Evolutionary conservation across 805 yeast genomes (phyloP), one percentile per base, ranked within the genome.

Genomic region (Metahyphopichia silvanorum): DNA sequence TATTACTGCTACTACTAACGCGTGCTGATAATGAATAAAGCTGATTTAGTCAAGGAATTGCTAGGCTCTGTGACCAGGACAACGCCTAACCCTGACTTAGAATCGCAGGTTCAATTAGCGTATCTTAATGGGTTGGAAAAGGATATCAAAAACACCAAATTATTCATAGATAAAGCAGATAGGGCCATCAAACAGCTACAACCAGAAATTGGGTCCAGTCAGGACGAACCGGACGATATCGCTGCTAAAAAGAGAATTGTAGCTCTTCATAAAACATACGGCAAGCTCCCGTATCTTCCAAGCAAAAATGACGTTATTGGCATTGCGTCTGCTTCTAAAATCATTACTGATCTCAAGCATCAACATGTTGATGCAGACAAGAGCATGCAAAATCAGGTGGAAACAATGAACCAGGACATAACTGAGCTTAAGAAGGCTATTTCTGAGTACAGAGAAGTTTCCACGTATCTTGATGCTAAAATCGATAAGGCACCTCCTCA

Each of bases 231-330:
- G 6, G 14, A 27, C 2, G n/a, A n/a, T n/a, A n/a, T n/a, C n/a
- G n/a, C n/a, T n/a, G 14, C 23, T 16, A 42, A 44, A 26, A 32
- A 33, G 18, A 33, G 40, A 10, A 37, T 52, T 4, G 34, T 48
- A 20, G 60, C 59, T 4, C 35, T 48, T 12, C 34, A 37, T 20
- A 44, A 43, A 6, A 25, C 49, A 8, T 50, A 43, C 28, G 33
- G 35, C 5, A 47, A 38, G 16, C 31, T 60, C 2, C 53, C 59
- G 2, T 60, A 48, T 31, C 34, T 40, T 12, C 53, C 57, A 3
- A 55, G 46, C 22, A 56, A 55, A 35, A 51, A 49, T 31, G 64
- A 57, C 22, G 53, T 51, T 12, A 49, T 58, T 14, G 51, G 49
- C 5, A 44, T 49, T 11, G 57, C 60, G 11, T 36, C 50, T 9